Evolutionary conservation across 805 yeast species (phyloP), one percentile per base, ranked within the genome.

Genomic region (Kuraishia piskuri): DNA sequence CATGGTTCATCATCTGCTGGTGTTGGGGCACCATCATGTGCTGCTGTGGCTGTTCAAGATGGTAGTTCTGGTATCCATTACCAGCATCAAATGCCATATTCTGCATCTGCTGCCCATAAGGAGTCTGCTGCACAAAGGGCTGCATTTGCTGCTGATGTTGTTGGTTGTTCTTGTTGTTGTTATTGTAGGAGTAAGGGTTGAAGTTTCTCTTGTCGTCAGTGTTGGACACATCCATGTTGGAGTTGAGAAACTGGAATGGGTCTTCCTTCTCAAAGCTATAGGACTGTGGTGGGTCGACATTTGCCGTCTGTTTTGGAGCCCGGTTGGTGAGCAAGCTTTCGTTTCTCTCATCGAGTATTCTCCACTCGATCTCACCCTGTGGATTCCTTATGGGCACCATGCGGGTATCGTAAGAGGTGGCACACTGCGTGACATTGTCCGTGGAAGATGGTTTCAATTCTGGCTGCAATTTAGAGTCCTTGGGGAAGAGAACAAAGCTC

Each of bases 281-380:
- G 17, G 9, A 12, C 17, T 31, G 40, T 3, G 14, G 40, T 3
- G 14, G 14, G 17, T 31, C 40, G 7, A 12, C 40, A 31, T 31
- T 31, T 6, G 17, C 3, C 4, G 40, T 14, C 17, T 31, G 40
- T n/a, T 31, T 31, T 31, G 40, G 40, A n/a, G 61, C 3, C 58
- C 58, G n/a, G 53, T 46, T 31, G 23, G 46, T 25, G 54, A 50
- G 45, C 56, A 56, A 2, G 22, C n/a, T 20, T 17, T 46, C 49
- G n/a, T 22, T 31, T 22, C 20, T 49, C 22, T 21, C 45, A 36
- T 78, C 81, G 22, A 77, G 74, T 53, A 82, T 73, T 17, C 74
- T 73, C 80, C 85, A 82, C 53, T 79, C 83, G 17, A 82, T 72
- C 56, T 79, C 81, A 2, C 86, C 88, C 36, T 73, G 71, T 17